Evolutionary conservation across 129 eudicot genomes (phyloP).

Genomic region (Flaveria trinervia): DNA sequence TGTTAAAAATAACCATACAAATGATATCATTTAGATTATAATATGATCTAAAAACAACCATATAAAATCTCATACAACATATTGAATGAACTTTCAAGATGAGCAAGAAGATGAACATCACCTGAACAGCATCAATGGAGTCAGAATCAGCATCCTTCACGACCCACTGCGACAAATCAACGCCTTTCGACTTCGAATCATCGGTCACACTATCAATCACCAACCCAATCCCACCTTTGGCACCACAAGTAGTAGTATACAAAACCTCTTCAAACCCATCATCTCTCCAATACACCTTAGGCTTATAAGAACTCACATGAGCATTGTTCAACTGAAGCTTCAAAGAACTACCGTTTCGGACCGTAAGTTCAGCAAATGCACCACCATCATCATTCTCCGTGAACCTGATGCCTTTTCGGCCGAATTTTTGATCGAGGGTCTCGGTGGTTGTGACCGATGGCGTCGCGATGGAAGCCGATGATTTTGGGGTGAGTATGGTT

Average conservation of each 20-base stretch:
- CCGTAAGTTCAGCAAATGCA: slow-evolving; percentile 67
- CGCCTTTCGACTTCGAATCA: slow-evolving; percentile 40
- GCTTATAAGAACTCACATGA: slow-evolving; percentile 84
- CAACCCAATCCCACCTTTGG: slow-evolving; percentile 81
- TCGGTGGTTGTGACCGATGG: slow-evolving; percentile 46
- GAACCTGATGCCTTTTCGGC: slow-evolving; percentile 79
- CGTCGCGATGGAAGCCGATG: slow-evolving; percentile 41
- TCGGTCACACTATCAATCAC: slow-evolving; percentile 46
- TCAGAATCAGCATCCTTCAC: slow-evolving; percentile 85
- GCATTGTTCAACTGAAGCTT: slow-evolving; percentile 70
- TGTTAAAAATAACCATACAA: background rate
- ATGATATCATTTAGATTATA: background rate
- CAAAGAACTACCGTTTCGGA: slow-evolving; percentile 84
- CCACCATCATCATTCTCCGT: slow-evolving; percentile 41
- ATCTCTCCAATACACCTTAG: slow-evolving; percentile 93
- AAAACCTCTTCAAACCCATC: slow-evolving; percentile 83
- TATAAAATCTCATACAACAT: background rate
- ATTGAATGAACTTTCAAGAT: background rate
- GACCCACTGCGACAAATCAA: slow-evolving; percentile 55
- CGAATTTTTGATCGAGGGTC: slow-evolving; percentile 73
- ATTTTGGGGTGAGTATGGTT: slow-evolving; percentile 41
- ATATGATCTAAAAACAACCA: background rate
- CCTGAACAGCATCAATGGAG: slow-evolving; percentile 96
- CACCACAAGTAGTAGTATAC: slow-evolving; percentile 45
- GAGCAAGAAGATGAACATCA: slow-evolving; percentile 19